Conservation (phyloP, 139 green algal species). For the Closterium sp. region DNA sequence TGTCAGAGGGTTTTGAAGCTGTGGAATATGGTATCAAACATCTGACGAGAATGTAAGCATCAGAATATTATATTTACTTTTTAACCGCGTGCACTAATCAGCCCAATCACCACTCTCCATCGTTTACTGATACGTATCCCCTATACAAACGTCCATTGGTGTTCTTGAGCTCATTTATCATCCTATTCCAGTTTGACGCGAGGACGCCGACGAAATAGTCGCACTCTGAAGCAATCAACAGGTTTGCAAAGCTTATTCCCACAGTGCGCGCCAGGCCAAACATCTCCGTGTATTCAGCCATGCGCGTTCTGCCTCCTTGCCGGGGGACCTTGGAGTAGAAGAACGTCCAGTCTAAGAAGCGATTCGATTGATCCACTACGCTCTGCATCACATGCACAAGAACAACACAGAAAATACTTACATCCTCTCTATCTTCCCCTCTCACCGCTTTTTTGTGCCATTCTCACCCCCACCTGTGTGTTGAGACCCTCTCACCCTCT, state of each 20-base stretch:
- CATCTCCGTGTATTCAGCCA: neutral
- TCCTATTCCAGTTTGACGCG: conserved; percentile 18
- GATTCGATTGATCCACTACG: neutral
- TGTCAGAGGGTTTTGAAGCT: too few relatives aligned
- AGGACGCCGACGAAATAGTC: conserved; percentile 3
- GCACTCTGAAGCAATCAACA: conserved; percentile 11
- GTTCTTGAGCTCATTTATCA: conserved; percentile 24
- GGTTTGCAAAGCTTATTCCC: conserved; percentile 9
- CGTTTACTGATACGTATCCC: neutral
- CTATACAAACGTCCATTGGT: conserved; percentile 20
- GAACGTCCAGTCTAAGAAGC: neutral
- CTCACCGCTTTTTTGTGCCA: too few relatives aligned
- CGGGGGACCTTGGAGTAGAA: neutral
- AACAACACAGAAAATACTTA: neutral
- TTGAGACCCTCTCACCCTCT: too few relatives aligned
- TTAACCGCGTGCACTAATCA: too few relatives aligned
- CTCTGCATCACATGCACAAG: neutral
- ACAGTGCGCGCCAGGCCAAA: neutral
- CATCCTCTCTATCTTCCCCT: too few relatives aligned
- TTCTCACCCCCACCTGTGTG: too few relatives aligned
- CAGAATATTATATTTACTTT: too few relatives aligned
- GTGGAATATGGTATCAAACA: too few relatives aligned
- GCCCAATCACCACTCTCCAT: neutral
- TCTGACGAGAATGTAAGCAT: too few relatives aligned
- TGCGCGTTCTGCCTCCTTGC: neutral